Conservation (phyloP, 441 rosid genomes). For the Flueggea neowawraea region DNA sequence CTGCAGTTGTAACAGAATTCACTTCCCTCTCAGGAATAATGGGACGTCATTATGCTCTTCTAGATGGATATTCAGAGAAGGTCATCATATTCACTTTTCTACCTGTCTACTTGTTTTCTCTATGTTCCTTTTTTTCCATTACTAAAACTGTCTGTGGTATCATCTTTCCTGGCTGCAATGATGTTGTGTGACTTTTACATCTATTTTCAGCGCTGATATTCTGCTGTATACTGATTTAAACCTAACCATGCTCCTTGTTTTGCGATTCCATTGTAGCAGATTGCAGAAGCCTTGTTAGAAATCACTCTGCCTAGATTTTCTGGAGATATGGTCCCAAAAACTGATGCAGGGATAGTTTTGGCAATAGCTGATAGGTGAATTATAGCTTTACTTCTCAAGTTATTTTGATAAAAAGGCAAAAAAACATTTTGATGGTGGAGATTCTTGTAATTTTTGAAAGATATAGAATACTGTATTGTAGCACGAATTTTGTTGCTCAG, state of each 20-base stretch:
- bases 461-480: no score
- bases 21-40: conserved; percentile 91
- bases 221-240: background rate
- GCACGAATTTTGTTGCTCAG: no score
- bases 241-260: conserved; percentile 2
- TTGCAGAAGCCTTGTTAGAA: conserved; percentile 91
- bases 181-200: background rate
- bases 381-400: background rate
- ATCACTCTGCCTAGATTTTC: conserved; percentile 88
- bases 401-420: background rate
- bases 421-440: no score
- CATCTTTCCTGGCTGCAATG: background rate
- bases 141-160: background rate
- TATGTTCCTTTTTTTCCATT: background rate
- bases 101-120: background rate
- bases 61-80: conserved; percentile 89
- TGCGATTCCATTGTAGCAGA: conserved; percentile 38
- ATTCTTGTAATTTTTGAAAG: no score
- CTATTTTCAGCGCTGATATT: background rate
- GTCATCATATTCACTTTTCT: conserved; percentile 31
- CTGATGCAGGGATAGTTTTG: conserved; percentile 84
- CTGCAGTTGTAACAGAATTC: conserved; percentile 92
- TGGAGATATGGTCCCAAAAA: conserved; percentile 83
- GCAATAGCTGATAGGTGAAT: conserved; percentile 90
- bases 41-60: conserved; percentile 96